phyloP scores from a whole-genome alignment of 805 yeast species.

The Diddensiella transvaalensis region DNA sequence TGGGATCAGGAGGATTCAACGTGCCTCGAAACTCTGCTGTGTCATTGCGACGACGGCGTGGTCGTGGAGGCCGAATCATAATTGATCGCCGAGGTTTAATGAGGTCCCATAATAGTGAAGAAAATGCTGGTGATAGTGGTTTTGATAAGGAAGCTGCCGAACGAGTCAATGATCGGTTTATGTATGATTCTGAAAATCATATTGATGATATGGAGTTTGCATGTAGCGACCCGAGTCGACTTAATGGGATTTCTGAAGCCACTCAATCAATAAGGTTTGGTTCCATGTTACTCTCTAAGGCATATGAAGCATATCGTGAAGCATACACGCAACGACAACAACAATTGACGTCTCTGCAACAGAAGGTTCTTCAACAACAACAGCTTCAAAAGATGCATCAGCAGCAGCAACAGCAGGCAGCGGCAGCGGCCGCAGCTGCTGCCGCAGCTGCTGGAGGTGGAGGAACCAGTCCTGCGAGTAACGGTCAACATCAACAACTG shows the following conservation, averaged over 20 bases:
- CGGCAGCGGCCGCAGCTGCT: background rate
- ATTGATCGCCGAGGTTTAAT: constrained; percentile 68
- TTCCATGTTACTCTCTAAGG: constrained; percentile 81
- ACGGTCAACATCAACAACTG: background rate
- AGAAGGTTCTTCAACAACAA: constrained; percentile 38
- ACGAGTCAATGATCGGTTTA: constrained; percentile 56
- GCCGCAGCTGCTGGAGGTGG: background rate
- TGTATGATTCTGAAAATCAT: constrained; percentile 56
- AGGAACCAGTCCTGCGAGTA: background rate
- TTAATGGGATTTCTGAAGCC: constrained; percentile 77
- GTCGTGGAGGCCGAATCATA: constrained; percentile 65
- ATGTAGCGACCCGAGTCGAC: constrained; percentile 72
- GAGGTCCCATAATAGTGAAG: constrained; percentile 29
- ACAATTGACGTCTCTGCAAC: constrained; percentile 38
- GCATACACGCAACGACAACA: constrained; percentile 72
- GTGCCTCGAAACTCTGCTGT: constrained; percentile 29
- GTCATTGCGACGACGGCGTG: constrained; percentile 66
- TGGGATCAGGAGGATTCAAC: constrained; percentile 14
- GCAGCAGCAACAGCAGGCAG: constrained; percentile 32
- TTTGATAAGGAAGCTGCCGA: constrained; percentile 21
- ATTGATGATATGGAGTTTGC: constrained; percentile 48
- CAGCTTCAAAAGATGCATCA: constrained; percentile 33
- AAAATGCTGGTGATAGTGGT: constrained; percentile 28
- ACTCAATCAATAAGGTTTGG: constrained; percentile 91
- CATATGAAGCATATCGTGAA: constrained; percentile 75